A percentile compares a stretch with the other conserved stretches of the same genome.
Evolutionary conservation across 371 early-diverging fungal genomes (phyloP).

Genomic region (Batrachochytrium dendrobatidis): DNA sequence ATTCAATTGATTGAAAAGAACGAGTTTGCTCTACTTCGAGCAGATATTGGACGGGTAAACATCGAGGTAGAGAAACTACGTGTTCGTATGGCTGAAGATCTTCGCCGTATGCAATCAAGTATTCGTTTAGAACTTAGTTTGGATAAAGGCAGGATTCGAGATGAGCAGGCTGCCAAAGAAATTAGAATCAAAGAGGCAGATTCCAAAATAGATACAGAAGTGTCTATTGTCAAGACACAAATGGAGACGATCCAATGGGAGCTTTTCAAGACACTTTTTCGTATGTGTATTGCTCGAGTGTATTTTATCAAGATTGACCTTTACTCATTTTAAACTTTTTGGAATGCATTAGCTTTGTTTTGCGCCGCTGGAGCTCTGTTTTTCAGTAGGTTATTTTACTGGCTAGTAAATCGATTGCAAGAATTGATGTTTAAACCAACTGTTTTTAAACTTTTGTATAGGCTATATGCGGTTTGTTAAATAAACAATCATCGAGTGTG

Average conservation of each 20-base stretch:
- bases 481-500: neutral
- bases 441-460: neutral
- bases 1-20: conserved; percentile 84
- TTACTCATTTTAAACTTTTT: neutral
- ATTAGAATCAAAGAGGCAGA: conserved; percentile 81
- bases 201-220: conserved; percentile 82
- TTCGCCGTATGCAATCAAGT: conserved; percentile 75
- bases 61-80: conserved; percentile 69
- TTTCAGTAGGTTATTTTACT: conserved; percentile 20
- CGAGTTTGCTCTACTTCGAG: conserved; percentile 68
- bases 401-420: neutral
- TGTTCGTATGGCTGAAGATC: conserved; percentile 63
- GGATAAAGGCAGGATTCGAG: conserved; percentile 81
- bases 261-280: conserved; percentile 39
- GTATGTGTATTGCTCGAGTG: neutral
- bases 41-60: conserved; percentile 72
- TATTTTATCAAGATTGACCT: neutral
- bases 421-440: neutral
- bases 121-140: conserved; percentile 80
- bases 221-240: conserved; percentile 73
- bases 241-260: conserved; percentile 84
- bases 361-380: conserved; percentile 35
- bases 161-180: conserved; percentile 66
- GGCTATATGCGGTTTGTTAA: conserved; percentile 25
- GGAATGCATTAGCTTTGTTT: conserved; percentile 21